Evolutionary conservation across 2,329 filamentous ascomycete species (phyloP), one percentile per base, ranked within the genome.

Genomic region (Penicillium occitanis): DNA sequence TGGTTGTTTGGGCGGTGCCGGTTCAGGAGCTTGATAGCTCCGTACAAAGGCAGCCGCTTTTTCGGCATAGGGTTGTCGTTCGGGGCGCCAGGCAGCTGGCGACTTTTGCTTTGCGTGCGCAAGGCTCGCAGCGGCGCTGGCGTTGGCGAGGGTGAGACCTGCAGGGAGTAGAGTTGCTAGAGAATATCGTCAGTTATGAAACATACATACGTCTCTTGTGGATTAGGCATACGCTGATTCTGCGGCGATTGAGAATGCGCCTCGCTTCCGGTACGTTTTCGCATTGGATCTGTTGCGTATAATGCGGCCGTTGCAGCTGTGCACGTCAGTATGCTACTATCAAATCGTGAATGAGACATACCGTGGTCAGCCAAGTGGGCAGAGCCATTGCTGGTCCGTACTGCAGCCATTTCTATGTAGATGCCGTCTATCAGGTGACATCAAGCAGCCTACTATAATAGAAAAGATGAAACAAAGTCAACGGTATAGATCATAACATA

Each of bases 41-140:
- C 87, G 85, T 25, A 86, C 87, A 37, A 85, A 76, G 64, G 85
- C 73, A 1, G 87, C 87, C 40, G 87, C 87, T 64, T 84, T 84
- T 63, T 84, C 84, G 8, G 88, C 88, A 10, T 85, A 84, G 33
- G 86, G 81, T n/a, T 83, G 84, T 53, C 84, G 83, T 69, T 87
- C 86, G 91, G 74, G 83, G 81, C 75, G 91, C 85, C 61, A 88
- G 81, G 2, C 86, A 76, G 73, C 87, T 13, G 61, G 35, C 17
- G 65, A 91, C 71, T 87, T 87, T 58, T 73, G 68, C 73, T 87
- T 91, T 59, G 87, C 84, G 82, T 91, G 91, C 61, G 91, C 91
- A 55, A 94, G 81, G 61, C 85, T 86, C 48, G 91, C 91, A 63
- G 92, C 92, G 64, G 90, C 87, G 69, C 89, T 86, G 67, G 91